These are phyloP conservation scores for Podila minutissima DNA, from an alignment of 192 early-diverging fungal genomes.

Conservation along the genomic window DNA sequence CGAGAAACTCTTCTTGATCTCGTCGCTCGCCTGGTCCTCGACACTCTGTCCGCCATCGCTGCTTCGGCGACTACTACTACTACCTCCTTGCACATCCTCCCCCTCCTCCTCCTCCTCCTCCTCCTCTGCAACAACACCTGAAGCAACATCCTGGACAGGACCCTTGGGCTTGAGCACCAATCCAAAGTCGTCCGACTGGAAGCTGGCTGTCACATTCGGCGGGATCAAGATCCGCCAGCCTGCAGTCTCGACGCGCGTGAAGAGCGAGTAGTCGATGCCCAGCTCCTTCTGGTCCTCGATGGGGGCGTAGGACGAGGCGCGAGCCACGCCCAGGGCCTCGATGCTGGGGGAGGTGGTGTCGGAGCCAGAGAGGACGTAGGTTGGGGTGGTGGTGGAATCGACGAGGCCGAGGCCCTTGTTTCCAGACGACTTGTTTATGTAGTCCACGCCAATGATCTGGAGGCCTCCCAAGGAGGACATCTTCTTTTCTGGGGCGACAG, in stretches of 20 bases:
- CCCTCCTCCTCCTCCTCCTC: not conserved
- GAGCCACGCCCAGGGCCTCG: slow-evolving; percentile 21
- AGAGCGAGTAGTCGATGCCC: slow-evolving; percentile 31
- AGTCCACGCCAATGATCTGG: slow-evolving; percentile 22
- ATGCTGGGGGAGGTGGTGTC: slow-evolving; percentile 1
- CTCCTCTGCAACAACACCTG: not conserved
- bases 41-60: not conserved
- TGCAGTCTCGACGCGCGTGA: slow-evolving; percentile 38
- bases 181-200: slow-evolving; percentile 33
- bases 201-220: slow-evolving; percentile 32
- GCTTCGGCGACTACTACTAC: not conserved
- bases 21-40: not conserved
- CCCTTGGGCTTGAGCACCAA: slow-evolving; percentile 27
- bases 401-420: too few species aligned
- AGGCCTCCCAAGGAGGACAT: not conserved
- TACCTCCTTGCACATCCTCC: not conserved
- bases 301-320: slow-evolving; percentile 14
- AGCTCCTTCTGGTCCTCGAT: slow-evolving; percentile 30
- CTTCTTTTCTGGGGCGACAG: too few species aligned
- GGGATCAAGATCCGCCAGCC: slow-evolving; percentile 40
- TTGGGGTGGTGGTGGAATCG: not conserved
- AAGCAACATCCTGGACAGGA: not conserved
- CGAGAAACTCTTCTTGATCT: not conserved
- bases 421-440: not conserved
- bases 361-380: too few species aligned